These are phyloP conservation scores for Pythium aquatile DNA, from an alignment of 352 stramenopile species.

Conservation along the genomic window DNA sequence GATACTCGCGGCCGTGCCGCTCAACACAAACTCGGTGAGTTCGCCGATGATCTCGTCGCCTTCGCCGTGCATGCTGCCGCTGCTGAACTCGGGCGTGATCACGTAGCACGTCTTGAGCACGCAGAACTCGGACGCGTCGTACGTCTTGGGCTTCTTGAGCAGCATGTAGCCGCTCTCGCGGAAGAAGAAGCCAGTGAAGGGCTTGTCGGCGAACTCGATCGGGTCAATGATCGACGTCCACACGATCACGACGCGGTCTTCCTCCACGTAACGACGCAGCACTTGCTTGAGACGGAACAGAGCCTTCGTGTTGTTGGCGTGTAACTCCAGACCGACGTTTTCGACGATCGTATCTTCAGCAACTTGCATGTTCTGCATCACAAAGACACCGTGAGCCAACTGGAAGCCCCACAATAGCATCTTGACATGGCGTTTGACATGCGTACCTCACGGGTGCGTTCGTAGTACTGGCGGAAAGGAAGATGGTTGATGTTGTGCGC, in stretches of 20 bases:
- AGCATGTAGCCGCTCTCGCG: slow-evolving; percentile 63
- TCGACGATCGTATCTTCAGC: slow-evolving; percentile 60
- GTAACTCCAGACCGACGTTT: slow-evolving; percentile 56
- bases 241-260: slow-evolving; percentile 48
- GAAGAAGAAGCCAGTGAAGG: slow-evolving; percentile 49
- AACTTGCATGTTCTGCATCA: slow-evolving; percentile 15
- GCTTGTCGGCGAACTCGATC: slow-evolving; percentile 47
- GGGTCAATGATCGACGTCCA: slow-evolving; percentile 60
- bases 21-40: slow-evolving; percentile 28
- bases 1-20: slow-evolving; percentile 24
- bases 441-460: slow-evolving; percentile 23
- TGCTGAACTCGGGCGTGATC: slow-evolving; percentile 46
- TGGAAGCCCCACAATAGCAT: too few relatives aligned
- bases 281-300: slow-evolving; percentile 54
- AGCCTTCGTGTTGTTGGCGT: slow-evolving; percentile 41
- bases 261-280: slow-evolving; percentile 49
- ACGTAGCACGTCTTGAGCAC: slow-evolving; percentile 59
- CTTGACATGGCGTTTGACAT: too few relatives aligned
- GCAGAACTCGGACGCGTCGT: slow-evolving; percentile 30
- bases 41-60: slow-evolving; percentile 28
- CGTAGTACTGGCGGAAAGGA: slow-evolving; percentile 31
- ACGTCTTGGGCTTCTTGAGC: slow-evolving; percentile 38
- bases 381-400: not conserved
- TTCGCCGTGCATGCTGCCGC: slow-evolving; percentile 19
- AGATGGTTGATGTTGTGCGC: slow-evolving; percentile 27